Evolutionary conservation across 2,329 filamentous ascomycete species (phyloP), one percentile per base, ranked within the genome.

Genomic region (Cyphellophora attinorum): DNA sequence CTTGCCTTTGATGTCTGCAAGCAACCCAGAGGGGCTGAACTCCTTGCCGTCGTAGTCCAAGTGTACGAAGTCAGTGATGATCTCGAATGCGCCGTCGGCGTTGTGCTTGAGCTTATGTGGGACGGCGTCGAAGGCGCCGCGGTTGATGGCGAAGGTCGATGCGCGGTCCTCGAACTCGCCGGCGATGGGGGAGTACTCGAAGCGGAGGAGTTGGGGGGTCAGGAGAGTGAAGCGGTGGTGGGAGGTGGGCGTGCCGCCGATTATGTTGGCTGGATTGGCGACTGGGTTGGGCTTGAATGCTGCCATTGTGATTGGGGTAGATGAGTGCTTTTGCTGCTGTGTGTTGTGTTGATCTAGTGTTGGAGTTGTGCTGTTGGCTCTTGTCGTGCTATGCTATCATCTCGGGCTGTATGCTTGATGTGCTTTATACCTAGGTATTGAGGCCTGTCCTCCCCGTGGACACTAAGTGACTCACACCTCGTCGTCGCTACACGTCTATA

Each of bases 161-260:
- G 72, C 69, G 4, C 74, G 66, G 49, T 80, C 74, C 49, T 79
- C 76, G 45, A 79, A 80, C 19, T 58, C 48, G 31, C 68, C 65
- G 41, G 79, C 74, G n/a, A n/a, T n/a, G 8, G 63, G 58, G 1
- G 74, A 66, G 72, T 72, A 80, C 55, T 79, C 75, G 41, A 72
- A 77, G 19, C 76, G 70, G 17, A 79, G 43, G 2, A 79, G 58
- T 2, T 67, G 60, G 33, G 75, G 66, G 6, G 64, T 67, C 31
- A 80, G 59, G 30, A 79, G 44, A 6, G 70, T 77, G 50, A 79
- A 79, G 35, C 75, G 70, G 52, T 72, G 79, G 31, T 68, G 60
- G 25, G 57, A 51, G 35, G 66, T 66, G 4, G 53, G 51, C 27
- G 72, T 58, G n/a, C n/a, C n/a, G 37, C 67, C 55, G 21, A 25